phyloP scores from a whole-genome alignment of 129 eudicot species.

The Calendula officinalis region DNA sequence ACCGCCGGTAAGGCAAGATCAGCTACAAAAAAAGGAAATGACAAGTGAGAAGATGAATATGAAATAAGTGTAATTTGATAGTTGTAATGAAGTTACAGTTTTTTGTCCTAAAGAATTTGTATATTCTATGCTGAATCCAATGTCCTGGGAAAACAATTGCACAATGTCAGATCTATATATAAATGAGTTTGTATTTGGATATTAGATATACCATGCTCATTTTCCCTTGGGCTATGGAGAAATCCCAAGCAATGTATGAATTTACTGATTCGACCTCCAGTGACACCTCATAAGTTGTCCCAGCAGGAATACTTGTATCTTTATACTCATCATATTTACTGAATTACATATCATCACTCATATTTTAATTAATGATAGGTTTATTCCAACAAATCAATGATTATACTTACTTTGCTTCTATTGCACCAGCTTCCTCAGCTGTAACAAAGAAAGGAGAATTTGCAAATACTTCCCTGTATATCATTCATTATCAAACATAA shows the following conservation, averaged over 20 bases:
- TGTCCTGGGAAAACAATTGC: conserved; percentile 49
- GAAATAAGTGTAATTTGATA: not conserved
- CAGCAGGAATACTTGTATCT: conserved; percentile 77
- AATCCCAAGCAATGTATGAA: conserved; percentile 95
- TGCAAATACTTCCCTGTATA: conserved; percentile 72
- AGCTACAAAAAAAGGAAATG: conserved; percentile 42
- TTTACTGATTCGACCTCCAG: conserved; percentile 68
- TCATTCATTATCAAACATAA: not conserved
- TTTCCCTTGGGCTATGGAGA: conserved; percentile 70
- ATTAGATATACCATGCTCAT: conserved; percentile 49
- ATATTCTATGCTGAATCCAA: conserved; percentile 86
- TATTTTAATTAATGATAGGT: no score
- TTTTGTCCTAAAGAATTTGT: conserved; percentile 57
- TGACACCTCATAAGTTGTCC: conserved; percentile 76
- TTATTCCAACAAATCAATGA: not conserved
- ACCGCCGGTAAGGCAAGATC: conserved; percentile 82
- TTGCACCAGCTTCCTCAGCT: conserved; percentile 82
- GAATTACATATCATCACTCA: not conserved
- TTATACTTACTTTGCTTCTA: conserved; percentile 55
- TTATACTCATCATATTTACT: conserved; percentile 62
- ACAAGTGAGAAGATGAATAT: not conserved
- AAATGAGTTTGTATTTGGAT: not conserved
- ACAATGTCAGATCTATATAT: conserved; percentile 7
- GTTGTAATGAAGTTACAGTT: conserved; percentile 45
- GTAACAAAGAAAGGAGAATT: conserved; percentile 91